Evolutionary conservation across 208 protist species (phyloP), one percentile per base, ranked within the genome.

Genomic region (Zelonia costaricensis): DNA sequence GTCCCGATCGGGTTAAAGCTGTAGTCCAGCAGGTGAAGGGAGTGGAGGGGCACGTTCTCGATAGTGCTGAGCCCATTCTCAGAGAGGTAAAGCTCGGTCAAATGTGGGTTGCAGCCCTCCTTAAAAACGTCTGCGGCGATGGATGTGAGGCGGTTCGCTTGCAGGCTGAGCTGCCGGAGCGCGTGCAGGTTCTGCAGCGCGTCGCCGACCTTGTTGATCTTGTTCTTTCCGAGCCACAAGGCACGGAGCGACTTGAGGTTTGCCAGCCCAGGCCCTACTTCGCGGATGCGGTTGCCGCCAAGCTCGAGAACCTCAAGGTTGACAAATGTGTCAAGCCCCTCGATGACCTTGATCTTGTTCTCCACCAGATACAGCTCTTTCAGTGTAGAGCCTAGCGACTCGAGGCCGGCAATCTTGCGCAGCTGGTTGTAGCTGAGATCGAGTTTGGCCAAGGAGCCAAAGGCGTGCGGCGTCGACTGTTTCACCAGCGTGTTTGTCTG

Each of bases 371-470:
- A 97, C 22, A 97, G 68, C 57, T 95, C 84, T 48, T 86, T 91
- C 25, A 97, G 74, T 2, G 82, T 90, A 4, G 66, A 52, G 1
- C 71, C 80, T 1, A 95, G 68, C 10, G 82, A 73, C 2, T 93
- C 89, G 5, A 97, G 61, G 0, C 86, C 87, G 3, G 25, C 23
- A 27, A 96, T 88, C 15, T 89, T 74, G 48, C 80, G 71, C 35
- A 97, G 81, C 44, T 96, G 82, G 61, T 97, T 97, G 74, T 96
- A 97, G 73, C 85, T 94, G 18, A 97, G 55, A 72, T 97, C 91
- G 5, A 97, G 76, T 67, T 90, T 94, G 12, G 68, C 70, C 9
- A 95, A 61, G n/a, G 55, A 58, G 4, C 45, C 38, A 60, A 94
- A 92, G 0, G 83, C 81, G 7, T 76, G 42, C 7, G 68, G 31